Evolutionary conservation across 768 basidiomycete genomes (phyloP).

Genomic region (Brasilioporus rufonigricans): DNA sequence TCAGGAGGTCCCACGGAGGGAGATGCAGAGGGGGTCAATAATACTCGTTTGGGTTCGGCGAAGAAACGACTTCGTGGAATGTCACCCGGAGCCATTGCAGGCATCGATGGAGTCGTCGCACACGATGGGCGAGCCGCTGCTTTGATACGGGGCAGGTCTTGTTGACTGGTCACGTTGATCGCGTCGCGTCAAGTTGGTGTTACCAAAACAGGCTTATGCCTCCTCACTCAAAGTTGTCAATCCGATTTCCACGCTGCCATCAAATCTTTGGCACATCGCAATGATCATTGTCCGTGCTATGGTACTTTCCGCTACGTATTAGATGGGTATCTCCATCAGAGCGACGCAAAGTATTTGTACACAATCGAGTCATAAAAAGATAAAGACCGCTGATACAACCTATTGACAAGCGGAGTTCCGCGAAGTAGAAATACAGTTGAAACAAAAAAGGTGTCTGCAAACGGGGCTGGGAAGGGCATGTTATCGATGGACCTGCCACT

Average conservation of each 20-base stretch:
- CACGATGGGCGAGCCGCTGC: constrained; percentile 2
- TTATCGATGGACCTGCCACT: background rate
- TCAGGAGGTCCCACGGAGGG: constrained; percentile 33
- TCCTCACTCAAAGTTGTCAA: background rate
- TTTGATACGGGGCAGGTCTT: constrained; percentile 3
- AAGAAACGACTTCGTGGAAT: background rate
- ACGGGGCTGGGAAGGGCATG: background rate
- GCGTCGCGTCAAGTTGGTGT: constrained; percentile 8
- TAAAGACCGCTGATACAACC: constrained; percentile 8
- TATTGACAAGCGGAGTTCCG: background rate
- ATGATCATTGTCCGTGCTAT: constrained; percentile 11
- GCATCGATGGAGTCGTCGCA: constrained; percentile 13
- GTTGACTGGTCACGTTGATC: constrained; percentile 13
- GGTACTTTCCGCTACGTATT: constrained; percentile 14
- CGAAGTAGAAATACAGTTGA: constrained; percentile 5
- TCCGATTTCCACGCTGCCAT: background rate
- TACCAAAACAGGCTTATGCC: constrained; percentile 12
- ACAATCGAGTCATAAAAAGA: constrained; percentile 6
- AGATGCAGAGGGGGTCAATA: constrained; percentile 29
- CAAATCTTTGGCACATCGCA: background rate
- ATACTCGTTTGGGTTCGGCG: constrained; percentile 10
- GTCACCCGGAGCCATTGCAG: background rate
- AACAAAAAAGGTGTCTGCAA: constrained; percentile 9
- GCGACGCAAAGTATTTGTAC: constrained; percentile 9
- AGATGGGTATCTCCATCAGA: constrained; percentile 12